Base-by-base conservation (phyloP, 2,329 filamentous ascomycete species). In the Polychaeton citri region DNA sequence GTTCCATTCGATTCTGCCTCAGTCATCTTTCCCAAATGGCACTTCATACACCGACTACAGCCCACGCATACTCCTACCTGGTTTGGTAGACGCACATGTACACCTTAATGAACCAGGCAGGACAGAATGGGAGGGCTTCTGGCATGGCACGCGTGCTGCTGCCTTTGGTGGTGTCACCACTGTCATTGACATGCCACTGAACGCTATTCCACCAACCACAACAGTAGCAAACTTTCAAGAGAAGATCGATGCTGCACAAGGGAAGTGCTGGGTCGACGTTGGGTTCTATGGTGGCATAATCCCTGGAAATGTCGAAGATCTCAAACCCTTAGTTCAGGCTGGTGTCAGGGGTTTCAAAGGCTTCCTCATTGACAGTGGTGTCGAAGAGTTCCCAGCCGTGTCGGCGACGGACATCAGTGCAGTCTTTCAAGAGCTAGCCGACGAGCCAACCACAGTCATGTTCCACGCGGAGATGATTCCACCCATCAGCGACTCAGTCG, bases 391-490 rank as follows among this genome's bases (percentile, higher is more conserved):
- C 58, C 90, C 90, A 0, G 85, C 86, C 18, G 79, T 96, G n/a
- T 81, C 81, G 0, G 71, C 82, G 1, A 58, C 62, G 10, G 90
- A 96, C 57, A 81, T 96, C 39, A 67, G 72, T 1, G 71, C 81
- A 26, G 87, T 82, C 30, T 87, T 98, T 73, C 66, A 68, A 19
- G 82, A 80, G 32, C 72, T 98, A 42, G 81, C 82, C 41, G 76
- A 84, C 48, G 72, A 79, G 36, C 72, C 84, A 13, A 96, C 90
- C 2, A 93, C 86, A 0, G 76, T 96, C 50, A 96, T 98, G 88
- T 98, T 98, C 65, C 90, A 98, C 55, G 90, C 90, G 38, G 90
- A 98, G 61, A 96, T 95, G 86, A 79, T 92, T 9, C 86, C 88
- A n/a, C 83, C 85, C 13, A 81, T 87, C 46, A 64, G 81, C 34